Evolutionary conservation across 768 basidiomycete species (phyloP), one percentile per base, ranked within the genome.

Genomic region (Crepidotus variabilis): DNA sequence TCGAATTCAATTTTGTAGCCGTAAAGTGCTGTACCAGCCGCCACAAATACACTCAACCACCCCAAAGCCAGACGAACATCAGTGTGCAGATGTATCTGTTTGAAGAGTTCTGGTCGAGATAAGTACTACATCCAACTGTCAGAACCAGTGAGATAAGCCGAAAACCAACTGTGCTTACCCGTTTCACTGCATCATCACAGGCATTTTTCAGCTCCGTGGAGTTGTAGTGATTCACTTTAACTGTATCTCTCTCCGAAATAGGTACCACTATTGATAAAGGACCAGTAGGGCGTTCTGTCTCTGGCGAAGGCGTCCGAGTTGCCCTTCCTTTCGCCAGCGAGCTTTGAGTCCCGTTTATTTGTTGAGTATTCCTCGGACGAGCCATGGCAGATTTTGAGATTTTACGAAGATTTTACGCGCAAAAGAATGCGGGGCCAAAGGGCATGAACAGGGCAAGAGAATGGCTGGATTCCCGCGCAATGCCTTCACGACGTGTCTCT

Each of bases 1-100:
- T 96, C 91, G 69, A 96, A 98, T n/a, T 90, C 88, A 47, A 87
- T 75, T 65, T 88, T 87, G 72, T 87, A 93, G 33, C 92, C 91
- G 65, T 96, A 96, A 45, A 92, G 76, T 33, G 87, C 88, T 24
- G 92, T 92, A 11, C 82, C 88, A 46, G 80, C 81, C 20, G 94
- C 92, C 14, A 95, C 79, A 57, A 94, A 79, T 48, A 94, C 89
- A 59, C 88, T 84, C 14, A 86, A 74, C 90, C 93, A 98, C 24
- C 96, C 96, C 11, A 98, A 78, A 0, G 75, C 85, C 45, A 98
- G 81, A 50, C 92, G 85, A 10, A 97, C 86, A 66, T 97, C 94
- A 1, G 92, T 93, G 63, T 98, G 94, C 45, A 83, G 75, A 70
- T 95, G 81, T 35, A 86, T 92, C 67, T 90, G 90, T 57, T 88